These are phyloP conservation scores for Wallacemonas collosoma DNA, from an alignment of 208 protist genomes.

Conservation along the genomic window DNA sequence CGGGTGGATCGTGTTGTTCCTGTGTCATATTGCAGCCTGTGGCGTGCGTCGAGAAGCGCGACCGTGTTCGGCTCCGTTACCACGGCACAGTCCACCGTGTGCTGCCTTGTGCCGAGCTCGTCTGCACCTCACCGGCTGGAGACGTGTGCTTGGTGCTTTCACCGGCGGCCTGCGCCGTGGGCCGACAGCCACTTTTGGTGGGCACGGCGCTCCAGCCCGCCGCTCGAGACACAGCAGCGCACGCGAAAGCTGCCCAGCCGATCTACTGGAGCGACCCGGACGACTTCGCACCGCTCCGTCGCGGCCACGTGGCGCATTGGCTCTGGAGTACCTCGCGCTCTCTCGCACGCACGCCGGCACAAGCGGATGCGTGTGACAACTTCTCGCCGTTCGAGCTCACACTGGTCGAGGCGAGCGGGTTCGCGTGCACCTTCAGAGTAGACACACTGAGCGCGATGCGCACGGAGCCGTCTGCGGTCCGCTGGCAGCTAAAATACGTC, in stretches of 20 bases:
- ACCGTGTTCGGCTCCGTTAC: neutral
- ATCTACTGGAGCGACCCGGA: slow-evolving; percentile 3
- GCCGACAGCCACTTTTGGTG: neutral
- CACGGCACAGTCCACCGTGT: neutral
- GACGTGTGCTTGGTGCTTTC: slow-evolving; percentile 8
- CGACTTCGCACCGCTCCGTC: neutral
- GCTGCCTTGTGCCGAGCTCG: neutral
- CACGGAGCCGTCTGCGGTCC: neutral
- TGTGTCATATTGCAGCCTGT: neutral
- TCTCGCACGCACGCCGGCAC: neutral
- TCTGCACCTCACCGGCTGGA: slow-evolving; percentile 1
- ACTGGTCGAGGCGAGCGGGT: neutral
- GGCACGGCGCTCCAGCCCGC: neutral
- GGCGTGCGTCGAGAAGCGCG: neutral
- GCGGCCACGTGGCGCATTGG: neutral
- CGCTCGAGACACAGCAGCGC: neutral
- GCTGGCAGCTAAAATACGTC: too few species aligned
- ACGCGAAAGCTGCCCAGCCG: neutral
- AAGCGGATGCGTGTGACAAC: neutral
- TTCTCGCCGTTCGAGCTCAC: slow-evolving; percentile 1
- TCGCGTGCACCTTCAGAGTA: neutral
- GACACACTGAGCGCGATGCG: neutral
- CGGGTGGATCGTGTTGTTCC: neutral
- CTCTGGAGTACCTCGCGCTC: neutral
- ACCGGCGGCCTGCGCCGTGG: neutral